A percentile compares a stretch with the other conserved stretches of the same genome.
Conservation (phyloP, 2,329 filamentous ascomycete species). For the Epichloe sp. region DNA sequence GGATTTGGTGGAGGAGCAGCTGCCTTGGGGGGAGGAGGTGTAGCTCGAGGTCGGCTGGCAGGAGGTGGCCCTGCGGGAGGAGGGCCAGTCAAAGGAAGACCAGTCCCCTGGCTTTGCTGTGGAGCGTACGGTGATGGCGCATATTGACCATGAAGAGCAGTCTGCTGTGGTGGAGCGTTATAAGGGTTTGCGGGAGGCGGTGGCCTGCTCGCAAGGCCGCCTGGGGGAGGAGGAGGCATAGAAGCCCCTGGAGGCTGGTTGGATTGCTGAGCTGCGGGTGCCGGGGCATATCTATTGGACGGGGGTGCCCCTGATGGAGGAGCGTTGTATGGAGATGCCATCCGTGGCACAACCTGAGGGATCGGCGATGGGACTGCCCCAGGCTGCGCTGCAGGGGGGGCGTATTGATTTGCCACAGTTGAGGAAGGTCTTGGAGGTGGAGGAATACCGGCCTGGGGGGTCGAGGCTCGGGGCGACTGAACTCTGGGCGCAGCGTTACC, state of each 20-base stretch:
- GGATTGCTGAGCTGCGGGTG: constrained; percentile 41
- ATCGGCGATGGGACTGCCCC: constrained; percentile 49
- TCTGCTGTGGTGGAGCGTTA: constrained; percentile 33
- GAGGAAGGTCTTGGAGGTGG: constrained; percentile 46
- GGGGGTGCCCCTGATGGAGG: constrained; percentile 59
- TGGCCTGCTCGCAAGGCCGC: constrained; percentile 26
- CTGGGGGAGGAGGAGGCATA: constrained; percentile 25
- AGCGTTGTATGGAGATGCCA: constrained; percentile 74
- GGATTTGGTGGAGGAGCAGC: constrained; percentile 38
- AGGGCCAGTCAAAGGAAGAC: constrained; percentile 22
- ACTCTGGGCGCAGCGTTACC: constrained; percentile 56
- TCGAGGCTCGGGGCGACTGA: constrained; percentile 54
- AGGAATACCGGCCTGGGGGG: constrained; percentile 33
- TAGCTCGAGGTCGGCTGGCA: constrained; percentile 17
- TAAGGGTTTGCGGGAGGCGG: constrained; percentile 30
- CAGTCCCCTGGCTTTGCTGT: constrained; percentile 29
- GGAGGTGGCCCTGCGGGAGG: constrained; percentile 23
- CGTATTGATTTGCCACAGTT: constrained; percentile 46
- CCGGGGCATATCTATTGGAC: constrained; percentile 62
- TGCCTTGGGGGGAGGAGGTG: constrained; percentile 34
- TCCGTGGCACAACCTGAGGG: constrained; percentile 54
- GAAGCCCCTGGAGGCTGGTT: constrained; percentile 28
- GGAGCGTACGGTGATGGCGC: constrained; percentile 22
- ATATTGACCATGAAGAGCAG: constrained; percentile 23
- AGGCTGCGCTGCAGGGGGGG: constrained; percentile 41